phyloP scores from a whole-genome alignment of 2,329 filamentous ascomycete species.

The Tothia fuscella region DNA sequence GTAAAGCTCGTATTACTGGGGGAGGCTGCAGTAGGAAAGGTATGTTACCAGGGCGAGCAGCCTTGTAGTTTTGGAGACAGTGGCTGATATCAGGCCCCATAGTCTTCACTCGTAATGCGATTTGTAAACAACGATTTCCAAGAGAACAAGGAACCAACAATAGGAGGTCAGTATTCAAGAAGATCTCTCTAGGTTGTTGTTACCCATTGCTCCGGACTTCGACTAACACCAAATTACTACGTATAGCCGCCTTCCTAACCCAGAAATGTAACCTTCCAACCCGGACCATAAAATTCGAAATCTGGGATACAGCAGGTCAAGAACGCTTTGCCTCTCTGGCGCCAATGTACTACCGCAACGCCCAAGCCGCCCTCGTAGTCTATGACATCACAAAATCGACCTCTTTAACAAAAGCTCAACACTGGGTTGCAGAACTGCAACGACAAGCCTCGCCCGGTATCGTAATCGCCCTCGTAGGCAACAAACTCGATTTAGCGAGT shows the following conservation, averaged over 20 bases:
- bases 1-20: slow-evolving; percentile 97
- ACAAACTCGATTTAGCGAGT: slow-evolving; percentile 78
- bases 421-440: slow-evolving; percentile 97
- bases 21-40: slow-evolving; percentile 97
- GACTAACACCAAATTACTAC: not conserved
- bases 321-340: slow-evolving; percentile 94
- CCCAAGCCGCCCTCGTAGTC: slow-evolving; percentile 91
- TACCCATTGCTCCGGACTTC: not conserved
- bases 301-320: slow-evolving; percentile 97
- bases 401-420: slow-evolving; percentile 90
- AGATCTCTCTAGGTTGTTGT: not conserved
- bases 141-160: slow-evolving; percentile 98
- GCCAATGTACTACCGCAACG: slow-evolving; percentile 99
- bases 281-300: slow-evolving; percentile 58
- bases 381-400: slow-evolving; percentile 97
- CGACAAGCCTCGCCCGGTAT: slow-evolving; percentile 92
- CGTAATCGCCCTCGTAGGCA: slow-evolving; percentile 92
- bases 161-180: slow-evolving; percentile 61
- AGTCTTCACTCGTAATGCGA: slow-evolving; percentile 94
- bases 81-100: slow-evolving; percentile 13
- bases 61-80: not conserved
- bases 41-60: slow-evolving; percentile 29
- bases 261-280: slow-evolving; percentile 96
- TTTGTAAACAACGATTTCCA: slow-evolving; percentile 99
- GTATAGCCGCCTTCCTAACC: slow-evolving; percentile 81